Conservation (phyloP, 2,329 filamentous ascomycete genomes). For the Sclerotinia subarctica region DNA sequence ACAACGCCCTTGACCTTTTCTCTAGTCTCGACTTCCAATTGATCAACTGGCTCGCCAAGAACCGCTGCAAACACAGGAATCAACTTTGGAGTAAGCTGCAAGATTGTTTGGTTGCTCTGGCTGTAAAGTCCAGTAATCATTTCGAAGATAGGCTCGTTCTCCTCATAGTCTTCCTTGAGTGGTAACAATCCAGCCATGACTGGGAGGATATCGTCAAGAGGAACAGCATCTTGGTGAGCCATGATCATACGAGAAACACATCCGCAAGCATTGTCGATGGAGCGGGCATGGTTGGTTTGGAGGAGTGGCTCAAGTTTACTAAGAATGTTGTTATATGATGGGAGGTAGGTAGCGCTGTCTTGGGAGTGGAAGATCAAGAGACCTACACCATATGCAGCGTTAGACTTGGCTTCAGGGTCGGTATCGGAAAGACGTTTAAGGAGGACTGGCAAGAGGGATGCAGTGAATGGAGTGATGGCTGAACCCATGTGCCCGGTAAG, state of each 20-base stretch:
- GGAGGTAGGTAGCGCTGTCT: slow-evolving; percentile 66
- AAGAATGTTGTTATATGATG: slow-evolving; percentile 74
- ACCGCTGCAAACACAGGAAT: slow-evolving; percentile 71
- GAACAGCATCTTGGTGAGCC: slow-evolving; percentile 78
- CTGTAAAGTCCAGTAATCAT: slow-evolving; percentile 86
- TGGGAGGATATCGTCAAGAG: slow-evolving; percentile 77
- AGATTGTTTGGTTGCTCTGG: slow-evolving; percentile 64
- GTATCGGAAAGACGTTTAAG: slow-evolving; percentile 85
- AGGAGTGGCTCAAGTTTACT: slow-evolving; percentile 83
- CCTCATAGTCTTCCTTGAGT: slow-evolving; percentile 89
- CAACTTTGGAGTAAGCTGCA: slow-evolving; percentile 66
- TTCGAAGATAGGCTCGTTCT: slow-evolving; percentile 90
- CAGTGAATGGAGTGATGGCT: slow-evolving; percentile 78
- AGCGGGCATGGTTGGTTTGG: slow-evolving; percentile 70
- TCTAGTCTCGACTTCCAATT: slow-evolving; percentile 70
- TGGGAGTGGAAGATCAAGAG: slow-evolving; percentile 79
- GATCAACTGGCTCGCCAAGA: slow-evolving; percentile 67
- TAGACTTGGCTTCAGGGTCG: slow-evolving; percentile 89
- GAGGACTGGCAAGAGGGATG: slow-evolving; percentile 72
- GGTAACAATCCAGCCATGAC: slow-evolving; percentile 76
- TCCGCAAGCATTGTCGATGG: slow-evolving; percentile 89
- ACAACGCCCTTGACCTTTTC: slow-evolving; percentile 64
- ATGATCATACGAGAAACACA: slow-evolving; percentile 91
- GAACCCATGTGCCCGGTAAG: slow-evolving; percentile 80
- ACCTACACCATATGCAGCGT: slow-evolving; percentile 88